Conservation (phyloP, 1,284 basidiomycete species). For the Ceraceosorus bombacis region DNA sequence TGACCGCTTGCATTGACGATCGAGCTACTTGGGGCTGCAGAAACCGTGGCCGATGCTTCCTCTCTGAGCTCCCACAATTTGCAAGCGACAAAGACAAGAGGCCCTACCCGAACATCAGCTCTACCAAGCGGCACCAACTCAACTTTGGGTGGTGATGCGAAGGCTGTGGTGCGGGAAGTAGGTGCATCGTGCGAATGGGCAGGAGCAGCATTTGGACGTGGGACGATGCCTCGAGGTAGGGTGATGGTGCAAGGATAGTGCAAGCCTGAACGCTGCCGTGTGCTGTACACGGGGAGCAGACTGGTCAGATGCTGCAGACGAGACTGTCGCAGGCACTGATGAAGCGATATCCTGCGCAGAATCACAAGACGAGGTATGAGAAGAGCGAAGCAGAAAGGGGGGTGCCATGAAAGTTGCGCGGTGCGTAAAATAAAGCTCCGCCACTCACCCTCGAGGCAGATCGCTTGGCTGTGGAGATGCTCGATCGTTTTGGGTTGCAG, state of each 20-base stretch:
- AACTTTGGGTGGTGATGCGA: too few species aligned
- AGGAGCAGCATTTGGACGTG: conserved; percentile 26
- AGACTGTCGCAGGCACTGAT: conserved; percentile 43
- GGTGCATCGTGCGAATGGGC: not conserved
- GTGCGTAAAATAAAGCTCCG: too few species aligned
- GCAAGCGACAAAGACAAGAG: conserved; percentile 34
- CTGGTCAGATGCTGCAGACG: conserved; percentile 43
- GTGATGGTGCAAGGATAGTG: not conserved
- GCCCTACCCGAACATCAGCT: conserved; percentile 34
- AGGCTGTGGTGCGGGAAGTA: too few species aligned
- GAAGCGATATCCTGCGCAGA: conserved; percentile 23
- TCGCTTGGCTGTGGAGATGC: too few species aligned
- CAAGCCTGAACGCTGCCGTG: conserved; percentile 7
- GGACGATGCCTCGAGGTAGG: conserved; percentile 25
- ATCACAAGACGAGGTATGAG: not conserved
- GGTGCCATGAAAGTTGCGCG: too few species aligned
- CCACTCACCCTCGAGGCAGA: too few species aligned
- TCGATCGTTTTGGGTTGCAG: too few species aligned
- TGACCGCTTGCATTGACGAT: too few species aligned
- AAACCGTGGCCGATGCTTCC: conserved; percentile 13
- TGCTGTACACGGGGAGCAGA: conserved; percentile 32
- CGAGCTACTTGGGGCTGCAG: conserved; percentile 3
- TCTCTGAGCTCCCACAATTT: conserved; percentile 40
- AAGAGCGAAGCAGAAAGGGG: too few species aligned
- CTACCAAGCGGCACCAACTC: conserved; percentile 28